phyloP scores from a whole-genome alignment of 805 yeast genomes.

The Crinitomyces ghanaensis region DNA sequence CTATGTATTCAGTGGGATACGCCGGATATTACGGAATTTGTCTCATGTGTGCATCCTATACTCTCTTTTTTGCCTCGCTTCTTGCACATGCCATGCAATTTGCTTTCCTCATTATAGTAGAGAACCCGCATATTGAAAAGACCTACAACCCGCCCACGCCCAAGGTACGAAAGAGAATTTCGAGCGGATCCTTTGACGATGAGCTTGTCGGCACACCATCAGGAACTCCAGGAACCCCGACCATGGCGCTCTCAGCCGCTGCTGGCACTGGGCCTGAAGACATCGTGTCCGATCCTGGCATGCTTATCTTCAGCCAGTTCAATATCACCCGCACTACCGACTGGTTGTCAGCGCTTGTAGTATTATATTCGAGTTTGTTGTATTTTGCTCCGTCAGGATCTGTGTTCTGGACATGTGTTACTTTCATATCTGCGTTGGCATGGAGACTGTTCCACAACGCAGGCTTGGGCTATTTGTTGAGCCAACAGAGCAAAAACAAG shows the following conservation, averaged over 20 bases:
- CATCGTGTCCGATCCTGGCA: conserved; percentile 12
- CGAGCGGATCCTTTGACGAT: not conserved
- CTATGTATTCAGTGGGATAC: conserved; percentile 85
- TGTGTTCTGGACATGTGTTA: conserved; percentile 25
- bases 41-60: conserved; percentile 60
- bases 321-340: conserved; percentile 56
- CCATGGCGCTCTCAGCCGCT: not conserved
- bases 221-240: conserved; percentile 1
- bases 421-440: conserved; percentile 32
- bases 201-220: not conserved
- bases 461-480: conserved; percentile 40
- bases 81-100: conserved; percentile 71
- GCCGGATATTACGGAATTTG: conserved; percentile 82
- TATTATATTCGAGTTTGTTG: conserved; percentile 32
- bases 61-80: conserved; percentile 56
- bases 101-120: conserved; percentile 60
- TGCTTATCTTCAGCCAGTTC: conserved; percentile 54
- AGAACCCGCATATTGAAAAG: conserved; percentile 78
- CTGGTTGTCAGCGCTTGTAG: conserved; percentile 32
- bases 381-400: conserved; percentile 21
- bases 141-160: conserved; percentile 34
- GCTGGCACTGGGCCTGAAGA: conserved; percentile 6
- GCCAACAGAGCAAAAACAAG: conserved; percentile 48
- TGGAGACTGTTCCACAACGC: conserved; percentile 42
- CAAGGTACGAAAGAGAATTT: conserved; percentile 4